Evolutionary conservation across 2,329 filamentous ascomycete species (phyloP).

Genomic region (Diaporthe sp.): DNA sequence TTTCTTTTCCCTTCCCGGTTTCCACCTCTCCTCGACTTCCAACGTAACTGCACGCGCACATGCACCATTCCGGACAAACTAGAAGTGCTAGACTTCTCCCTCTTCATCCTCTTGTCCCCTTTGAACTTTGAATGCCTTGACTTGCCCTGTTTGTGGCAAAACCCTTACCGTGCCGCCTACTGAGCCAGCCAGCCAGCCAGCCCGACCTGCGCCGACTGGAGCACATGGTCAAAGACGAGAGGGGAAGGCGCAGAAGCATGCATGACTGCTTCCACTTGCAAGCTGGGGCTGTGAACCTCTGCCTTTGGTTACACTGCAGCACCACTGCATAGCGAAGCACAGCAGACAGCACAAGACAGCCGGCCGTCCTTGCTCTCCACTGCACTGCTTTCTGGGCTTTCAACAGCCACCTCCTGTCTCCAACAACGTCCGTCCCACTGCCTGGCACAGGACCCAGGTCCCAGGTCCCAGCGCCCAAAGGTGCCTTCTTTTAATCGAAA

Average conservation of each 20-base stretch:
- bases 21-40: background rate
- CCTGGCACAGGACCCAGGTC: background rate
- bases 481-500: background rate
- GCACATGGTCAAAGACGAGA: constrained; percentile 14
- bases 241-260: background rate
- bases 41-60: background rate
- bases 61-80: too few relatives aligned
- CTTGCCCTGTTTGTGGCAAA: background rate
- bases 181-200: too few relatives aligned
- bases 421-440: background rate
- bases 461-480: background rate
- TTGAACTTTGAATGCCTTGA: constrained; percentile 8
- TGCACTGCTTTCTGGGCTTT: background rate
- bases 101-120: background rate
- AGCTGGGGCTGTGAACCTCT: constrained; percentile 13
- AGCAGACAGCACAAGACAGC: background rate
- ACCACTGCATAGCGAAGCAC: background rate
- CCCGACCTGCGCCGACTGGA: background rate
- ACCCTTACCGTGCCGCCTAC: background rate
- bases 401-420: background rate
- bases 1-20: background rate
- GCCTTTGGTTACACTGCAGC: background rate
- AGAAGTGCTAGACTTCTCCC: background rate
- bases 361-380: background rate
- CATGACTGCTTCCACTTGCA: background rate